Percentiles rank a stretch among this genome's conserved stretches.
These are phyloP conservation scores for Podospora pseudopauciseta DNA, from an alignment of 495 filamentous ascomycete species.

Conservation along the genomic window DNA sequence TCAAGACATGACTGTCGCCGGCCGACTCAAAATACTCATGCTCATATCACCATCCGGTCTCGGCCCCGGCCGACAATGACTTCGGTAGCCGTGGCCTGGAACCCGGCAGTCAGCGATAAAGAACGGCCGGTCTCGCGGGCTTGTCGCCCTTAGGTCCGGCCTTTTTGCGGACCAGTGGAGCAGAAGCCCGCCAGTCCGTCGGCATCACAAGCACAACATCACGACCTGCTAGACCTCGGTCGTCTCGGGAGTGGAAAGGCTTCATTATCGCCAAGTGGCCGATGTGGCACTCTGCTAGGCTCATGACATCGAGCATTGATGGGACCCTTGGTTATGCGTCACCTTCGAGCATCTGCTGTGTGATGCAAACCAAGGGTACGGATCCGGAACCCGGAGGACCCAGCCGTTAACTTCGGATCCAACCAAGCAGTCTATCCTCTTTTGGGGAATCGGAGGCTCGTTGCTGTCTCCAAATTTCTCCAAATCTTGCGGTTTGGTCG, in stretches of 20 bases:
- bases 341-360: not conserved
- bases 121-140: not conserved
- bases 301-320: not conserved
- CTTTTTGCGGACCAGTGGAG: not conserved
- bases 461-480: not conserved
- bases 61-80: not conserved
- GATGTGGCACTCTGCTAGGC: not conserved
- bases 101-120: not conserved
- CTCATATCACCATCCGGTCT: not conserved
- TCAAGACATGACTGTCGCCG: not conserved
- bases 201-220: not conserved
- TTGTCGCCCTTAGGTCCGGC: not conserved
- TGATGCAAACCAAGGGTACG: not conserved
- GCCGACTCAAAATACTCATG: not conserved
- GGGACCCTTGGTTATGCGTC: not conserved
- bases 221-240: not conserved
- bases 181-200: not conserved
- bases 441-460: not conserved
- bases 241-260: not conserved
- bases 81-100: not conserved
- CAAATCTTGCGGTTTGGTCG: not conserved
- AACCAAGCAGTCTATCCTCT: not conserved
- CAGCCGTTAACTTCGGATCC: not conserved
- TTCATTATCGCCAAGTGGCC: not conserved
- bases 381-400: not conserved